A percentile compares a stretch with the other conserved stretches of the same genome.
Conservation (phyloP, 2,329 filamentous ascomycete genomes). For the Aureobasidium sp. region DNA sequence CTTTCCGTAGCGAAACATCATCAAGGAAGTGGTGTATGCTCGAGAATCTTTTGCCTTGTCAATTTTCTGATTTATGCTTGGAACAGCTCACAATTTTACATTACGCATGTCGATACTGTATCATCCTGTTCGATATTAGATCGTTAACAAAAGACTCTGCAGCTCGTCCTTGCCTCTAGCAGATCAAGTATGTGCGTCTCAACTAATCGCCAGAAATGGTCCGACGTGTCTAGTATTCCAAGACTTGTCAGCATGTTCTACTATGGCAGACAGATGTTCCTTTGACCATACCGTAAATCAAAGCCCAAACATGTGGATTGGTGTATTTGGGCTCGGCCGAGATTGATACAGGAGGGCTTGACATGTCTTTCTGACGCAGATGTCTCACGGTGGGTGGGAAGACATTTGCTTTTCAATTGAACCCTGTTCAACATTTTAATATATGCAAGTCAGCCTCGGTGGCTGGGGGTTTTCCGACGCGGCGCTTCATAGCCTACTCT, state of each 20-base stretch:
- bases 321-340: not conserved
- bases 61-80: not conserved
- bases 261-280: too few relatives aligned
- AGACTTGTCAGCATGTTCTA: too few relatives aligned
- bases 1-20: not conserved
- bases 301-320: not conserved
- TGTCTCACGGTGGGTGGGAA: not conserved
- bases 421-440: not conserved
- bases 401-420: too few relatives aligned
- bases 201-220: not conserved
- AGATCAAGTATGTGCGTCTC: not conserved
- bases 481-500: not conserved
- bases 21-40: not conserved
- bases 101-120: not conserved
- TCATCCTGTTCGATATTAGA: not conserved
- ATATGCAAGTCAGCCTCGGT: conserved; percentile 10
- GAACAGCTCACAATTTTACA: not conserved
- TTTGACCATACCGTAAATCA: not conserved
- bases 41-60: not conserved
- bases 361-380: not conserved
- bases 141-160: not conserved
- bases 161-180: not conserved
- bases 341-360: not conserved
- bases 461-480: not conserved
- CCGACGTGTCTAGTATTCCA: not conserved